A percentile compares a stretch with the other conserved stretches of the same genome.
Conservation (phyloP, 768 basidiomycete species). For the Pleurotus pulmonarius region DNA sequence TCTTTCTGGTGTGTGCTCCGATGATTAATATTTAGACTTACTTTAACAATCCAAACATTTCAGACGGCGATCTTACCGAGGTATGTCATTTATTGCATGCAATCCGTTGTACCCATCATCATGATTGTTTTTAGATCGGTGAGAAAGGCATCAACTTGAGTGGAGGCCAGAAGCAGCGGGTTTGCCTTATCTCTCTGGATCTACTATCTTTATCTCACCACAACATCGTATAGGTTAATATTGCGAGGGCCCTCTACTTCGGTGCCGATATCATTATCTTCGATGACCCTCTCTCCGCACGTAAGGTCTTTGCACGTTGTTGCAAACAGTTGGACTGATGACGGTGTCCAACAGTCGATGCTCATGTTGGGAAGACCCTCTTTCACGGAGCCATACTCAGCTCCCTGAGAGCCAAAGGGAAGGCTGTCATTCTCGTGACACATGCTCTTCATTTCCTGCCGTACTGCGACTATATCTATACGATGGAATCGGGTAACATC, state of each 20-base stretch:
- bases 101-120: background rate
- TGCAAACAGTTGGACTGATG: background rate
- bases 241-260: slow-evolving; percentile 66
- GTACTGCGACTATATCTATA: slow-evolving; percentile 81
- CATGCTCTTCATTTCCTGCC: slow-evolving; percentile 90
- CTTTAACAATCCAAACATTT: slow-evolving; percentile 8
- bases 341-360: slow-evolving; percentile 54
- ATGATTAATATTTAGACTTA: no score
- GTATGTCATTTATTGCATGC: slow-evolving; percentile 25
- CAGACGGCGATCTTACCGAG: slow-evolving; percentile 72
- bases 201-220: background rate
- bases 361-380: slow-evolving; percentile 68
- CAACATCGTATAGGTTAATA: slow-evolving; percentile 48
- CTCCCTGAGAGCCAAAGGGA: slow-evolving; percentile 36
- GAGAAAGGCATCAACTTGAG: slow-evolving; percentile 67
- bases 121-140: slow-evolving; percentile 43
- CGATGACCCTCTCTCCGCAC: slow-evolving; percentile 65
- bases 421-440: slow-evolving; percentile 86
- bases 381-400: slow-evolving; percentile 63
- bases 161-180: slow-evolving; percentile 65
- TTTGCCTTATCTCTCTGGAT: slow-evolving; percentile 16
- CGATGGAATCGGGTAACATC: slow-evolving; percentile 70
- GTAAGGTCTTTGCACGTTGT: slow-evolving; percentile 21
- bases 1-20: slow-evolving; percentile 21
- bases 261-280: slow-evolving; percentile 58